These are phyloP conservation scores for Sporisorium scitamineum DNA, from an alignment of 1,284 basidiomycete genomes.

Conservation along the genomic window DNA sequence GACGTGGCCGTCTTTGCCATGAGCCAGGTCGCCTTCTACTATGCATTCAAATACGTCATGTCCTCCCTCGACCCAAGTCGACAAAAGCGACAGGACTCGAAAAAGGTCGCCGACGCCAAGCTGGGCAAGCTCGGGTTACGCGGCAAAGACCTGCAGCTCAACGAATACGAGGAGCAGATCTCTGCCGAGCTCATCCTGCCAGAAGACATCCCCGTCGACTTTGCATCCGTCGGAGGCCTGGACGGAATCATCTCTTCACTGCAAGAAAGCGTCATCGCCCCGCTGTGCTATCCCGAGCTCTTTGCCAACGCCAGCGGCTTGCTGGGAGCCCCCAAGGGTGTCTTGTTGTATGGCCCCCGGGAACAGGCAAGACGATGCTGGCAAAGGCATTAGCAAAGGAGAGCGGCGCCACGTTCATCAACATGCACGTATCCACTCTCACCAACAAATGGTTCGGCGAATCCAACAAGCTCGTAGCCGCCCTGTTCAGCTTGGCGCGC, in stretches of 20 bases:
- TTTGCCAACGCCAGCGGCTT: conserved; percentile 77
- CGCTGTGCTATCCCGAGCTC: conserved; percentile 89
- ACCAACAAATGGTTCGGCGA: conserved; percentile 90
- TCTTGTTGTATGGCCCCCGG: conserved; percentile 71
- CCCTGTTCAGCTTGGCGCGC: conserved; percentile 79
- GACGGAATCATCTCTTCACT: conserved; percentile 91
- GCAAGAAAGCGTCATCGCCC: conserved; percentile 95
- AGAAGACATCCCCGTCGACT: conserved; percentile 72
- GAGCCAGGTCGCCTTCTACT: conserved; percentile 70
- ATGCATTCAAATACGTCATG: conserved; percentile 70
- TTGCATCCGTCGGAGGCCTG: conserved; percentile 86
- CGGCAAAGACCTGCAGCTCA: conserved; percentile 56
- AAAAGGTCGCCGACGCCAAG: conserved; percentile 66
- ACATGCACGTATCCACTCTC: conserved; percentile 72
- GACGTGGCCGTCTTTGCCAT: conserved; percentile 64
- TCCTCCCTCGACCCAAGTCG: conserved; percentile 69
- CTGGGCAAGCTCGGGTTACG: conserved; percentile 64
- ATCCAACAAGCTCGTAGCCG: conserved; percentile 92
- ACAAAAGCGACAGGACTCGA: conserved; percentile 65
- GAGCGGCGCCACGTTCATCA: conserved; percentile 89
- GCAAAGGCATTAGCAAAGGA: conserved; percentile 76
- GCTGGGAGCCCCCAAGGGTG: conserved; percentile 74
- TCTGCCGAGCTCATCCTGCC: conserved; percentile 73
- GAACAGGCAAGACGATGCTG: conserved; percentile 71
- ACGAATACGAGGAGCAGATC: conserved; percentile 72